Percentiles rank a stretch among this genome's conserved stretches.
Conservation (phyloP, 139 green algal species). For the Ettlia oleoabundans region DNA sequence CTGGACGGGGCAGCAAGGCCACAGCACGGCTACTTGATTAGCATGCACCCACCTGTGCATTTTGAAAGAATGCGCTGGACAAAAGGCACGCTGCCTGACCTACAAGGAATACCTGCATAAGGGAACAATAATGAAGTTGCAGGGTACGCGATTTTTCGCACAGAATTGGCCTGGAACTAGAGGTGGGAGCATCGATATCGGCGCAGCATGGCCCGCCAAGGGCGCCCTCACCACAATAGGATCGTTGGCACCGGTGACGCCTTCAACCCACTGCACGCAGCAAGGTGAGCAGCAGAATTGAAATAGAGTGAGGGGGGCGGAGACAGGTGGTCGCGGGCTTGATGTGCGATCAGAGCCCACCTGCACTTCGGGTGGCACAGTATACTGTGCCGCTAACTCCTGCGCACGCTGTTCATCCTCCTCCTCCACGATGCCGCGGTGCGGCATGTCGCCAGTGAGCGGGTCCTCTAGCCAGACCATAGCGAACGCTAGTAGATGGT, state of each 20-base stretch:
- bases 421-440: slow-evolving; percentile 30
- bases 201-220: too few relatives aligned
- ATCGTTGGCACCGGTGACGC: neutral
- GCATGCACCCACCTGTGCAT: too few relatives aligned
- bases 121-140: neutral
- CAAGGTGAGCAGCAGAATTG: too few relatives aligned
- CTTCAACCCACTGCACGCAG: slow-evolving; percentile 1
- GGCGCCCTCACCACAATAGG: neutral
- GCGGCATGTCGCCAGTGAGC: slow-evolving; percentile 36
- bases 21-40: too few relatives aligned
- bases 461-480: slow-evolving; percentile 41
- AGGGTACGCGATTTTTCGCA: neutral
- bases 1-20: too few relatives aligned
- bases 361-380: neutral
- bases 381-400: slow-evolving; percentile 30
- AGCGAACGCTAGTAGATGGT: neutral
- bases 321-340: neutral
- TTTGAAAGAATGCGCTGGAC: neutral
- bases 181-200: too few relatives aligned
- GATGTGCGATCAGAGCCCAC: neutral
- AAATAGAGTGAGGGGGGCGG: neutral
- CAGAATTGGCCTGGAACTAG: neutral
- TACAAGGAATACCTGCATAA: slow-evolving; percentile 28
- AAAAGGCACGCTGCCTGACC: slow-evolving; percentile 24
- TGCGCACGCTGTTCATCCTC: slow-evolving; percentile 40